Conservation (phyloP, 805 yeast genomes). For the Vanderwaltozyma polyspora region DNA sequence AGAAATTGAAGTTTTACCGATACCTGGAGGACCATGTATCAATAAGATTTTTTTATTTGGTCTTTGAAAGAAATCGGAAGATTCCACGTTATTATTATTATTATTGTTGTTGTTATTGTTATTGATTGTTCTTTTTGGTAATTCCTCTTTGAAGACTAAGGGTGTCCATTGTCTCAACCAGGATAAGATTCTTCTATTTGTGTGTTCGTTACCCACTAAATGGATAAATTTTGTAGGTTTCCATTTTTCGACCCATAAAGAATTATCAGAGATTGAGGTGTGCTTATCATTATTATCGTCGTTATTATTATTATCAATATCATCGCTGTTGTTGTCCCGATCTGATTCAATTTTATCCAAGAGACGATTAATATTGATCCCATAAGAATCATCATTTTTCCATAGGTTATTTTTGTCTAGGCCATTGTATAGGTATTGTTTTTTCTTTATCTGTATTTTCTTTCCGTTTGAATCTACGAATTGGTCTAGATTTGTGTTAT, state of each 20-base stretch:
- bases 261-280: conserved; percentile 1
- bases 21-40: conserved; percentile 87
- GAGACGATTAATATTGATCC: not conserved
- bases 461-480: not conserved
- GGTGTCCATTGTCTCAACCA: conserved; percentile 65
- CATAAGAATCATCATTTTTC: not conserved
- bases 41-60: conserved; percentile 56
- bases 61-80: conserved; percentile 45
- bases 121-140: conserved; percentile 14
- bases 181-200: conserved; percentile 44
- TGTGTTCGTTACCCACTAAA: conserved; percentile 55
- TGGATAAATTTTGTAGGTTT: conserved; percentile 55
- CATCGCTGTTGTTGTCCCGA: no score
- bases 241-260: conserved; percentile 54
- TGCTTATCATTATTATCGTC: no score
- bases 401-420: not conserved
- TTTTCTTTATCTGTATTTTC: no score
- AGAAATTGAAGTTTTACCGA: conserved; percentile 84
- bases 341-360: not conserved
- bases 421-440: no score
- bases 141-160: conserved; percentile 40
- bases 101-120: conserved; percentile 6
- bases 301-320: no score
- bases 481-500: not conserved
- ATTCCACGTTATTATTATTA: conserved; percentile 4